Evolutionary conservation across 768 basidiomycete species (phyloP).

Genomic region (Gloeophyllum trabeum): DNA sequence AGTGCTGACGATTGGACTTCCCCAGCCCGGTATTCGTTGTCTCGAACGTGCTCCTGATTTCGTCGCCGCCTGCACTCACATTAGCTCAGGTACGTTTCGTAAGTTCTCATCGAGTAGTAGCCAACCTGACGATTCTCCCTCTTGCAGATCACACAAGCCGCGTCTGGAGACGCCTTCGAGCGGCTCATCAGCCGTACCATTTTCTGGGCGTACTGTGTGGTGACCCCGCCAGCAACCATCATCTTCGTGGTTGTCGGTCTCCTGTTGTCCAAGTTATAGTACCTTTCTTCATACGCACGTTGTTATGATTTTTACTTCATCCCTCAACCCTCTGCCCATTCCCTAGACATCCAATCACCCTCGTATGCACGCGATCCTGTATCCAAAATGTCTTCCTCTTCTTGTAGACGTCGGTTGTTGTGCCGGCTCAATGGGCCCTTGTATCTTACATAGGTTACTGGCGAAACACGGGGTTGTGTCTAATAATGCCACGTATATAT

Average conservation of each 20-base stretch:
- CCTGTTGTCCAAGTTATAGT: slow-evolving; percentile 41
- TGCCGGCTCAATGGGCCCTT: no score
- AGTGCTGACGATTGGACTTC: slow-evolving; percentile 2
- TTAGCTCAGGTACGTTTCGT: slow-evolving; percentile 37
- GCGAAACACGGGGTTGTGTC: no score
- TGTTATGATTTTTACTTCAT: slow-evolving; percentile 1
- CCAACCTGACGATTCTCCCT: slow-evolving; percentile 5
- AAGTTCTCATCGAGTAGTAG: slow-evolving; percentile 19
- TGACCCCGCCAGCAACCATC: slow-evolving; percentile 82
- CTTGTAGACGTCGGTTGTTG: no score
- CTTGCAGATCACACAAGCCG: slow-evolving; percentile 80
- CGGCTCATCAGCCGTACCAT: slow-evolving; percentile 84
- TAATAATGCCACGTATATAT: no score
- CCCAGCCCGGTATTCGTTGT: slow-evolving; percentile 79
- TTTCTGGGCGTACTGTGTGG: slow-evolving; percentile 84
- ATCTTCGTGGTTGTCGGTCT: slow-evolving; percentile 68
- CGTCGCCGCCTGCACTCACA: slow-evolving; percentile 72
- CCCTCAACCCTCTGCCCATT: not conserved
- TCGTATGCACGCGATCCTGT: no score
- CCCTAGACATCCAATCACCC: not conserved
- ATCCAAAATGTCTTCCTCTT: no score
- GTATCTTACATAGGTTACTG: no score
- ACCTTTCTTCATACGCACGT: slow-evolving; percentile 26
- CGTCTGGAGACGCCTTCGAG: slow-evolving; percentile 83
- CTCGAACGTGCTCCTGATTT: slow-evolving; percentile 71